phyloP scores from a whole-genome alignment of 345 rosid species.

The Cardamine resedifolia region DNA sequence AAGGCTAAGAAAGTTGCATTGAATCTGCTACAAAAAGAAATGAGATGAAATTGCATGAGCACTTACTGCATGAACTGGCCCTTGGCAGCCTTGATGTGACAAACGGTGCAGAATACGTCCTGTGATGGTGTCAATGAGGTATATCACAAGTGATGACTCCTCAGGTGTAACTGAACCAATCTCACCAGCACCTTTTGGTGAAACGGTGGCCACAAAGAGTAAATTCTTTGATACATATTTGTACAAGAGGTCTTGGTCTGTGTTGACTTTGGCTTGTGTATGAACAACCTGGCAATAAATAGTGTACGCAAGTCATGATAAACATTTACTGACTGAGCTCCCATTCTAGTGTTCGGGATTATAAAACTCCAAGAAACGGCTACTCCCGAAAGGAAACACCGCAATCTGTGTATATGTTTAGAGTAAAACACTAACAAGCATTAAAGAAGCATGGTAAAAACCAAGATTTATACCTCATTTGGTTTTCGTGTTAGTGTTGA shows the following conservation, averaged over 20 bases:
- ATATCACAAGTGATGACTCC: slow-evolving; percentile 74
- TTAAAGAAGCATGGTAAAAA: not conserved
- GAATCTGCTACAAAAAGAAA: slow-evolving; percentile 8
- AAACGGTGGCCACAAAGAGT: slow-evolving; percentile 83
- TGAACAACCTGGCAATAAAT: slow-evolving; percentile 73
- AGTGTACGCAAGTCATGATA: slow-evolving; percentile 6
- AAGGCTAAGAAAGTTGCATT: slow-evolving; percentile 30
- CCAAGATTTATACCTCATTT: slow-evolving; percentile 65
- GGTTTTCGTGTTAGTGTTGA: slow-evolving; percentile 63
- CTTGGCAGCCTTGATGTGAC: slow-evolving; percentile 92
- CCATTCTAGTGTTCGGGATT: slow-evolving; percentile 1
- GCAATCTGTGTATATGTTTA: not conserved
- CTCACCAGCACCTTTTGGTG: slow-evolving; percentile 85
- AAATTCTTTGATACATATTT: slow-evolving; percentile 85
- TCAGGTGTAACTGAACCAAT: slow-evolving; percentile 92
- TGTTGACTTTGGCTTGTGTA: slow-evolving; percentile 89
- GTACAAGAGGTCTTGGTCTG: slow-evolving; percentile 89
- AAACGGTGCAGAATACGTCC: slow-evolving; percentile 92
- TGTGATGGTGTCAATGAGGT: slow-evolving; percentile 86
- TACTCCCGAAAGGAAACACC: not conserved
- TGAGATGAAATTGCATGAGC: slow-evolving; percentile 20
- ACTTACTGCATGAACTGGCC: slow-evolving; percentile 92
- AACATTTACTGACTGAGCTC: not conserved
- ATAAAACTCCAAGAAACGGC: not conserved
- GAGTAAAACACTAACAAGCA: slow-evolving; percentile 1